Evolutionary conservation across 331 rosid genomes (phyloP), one percentile per base, ranked within the genome.

Genomic region (Pyrus hybrid): DNA sequence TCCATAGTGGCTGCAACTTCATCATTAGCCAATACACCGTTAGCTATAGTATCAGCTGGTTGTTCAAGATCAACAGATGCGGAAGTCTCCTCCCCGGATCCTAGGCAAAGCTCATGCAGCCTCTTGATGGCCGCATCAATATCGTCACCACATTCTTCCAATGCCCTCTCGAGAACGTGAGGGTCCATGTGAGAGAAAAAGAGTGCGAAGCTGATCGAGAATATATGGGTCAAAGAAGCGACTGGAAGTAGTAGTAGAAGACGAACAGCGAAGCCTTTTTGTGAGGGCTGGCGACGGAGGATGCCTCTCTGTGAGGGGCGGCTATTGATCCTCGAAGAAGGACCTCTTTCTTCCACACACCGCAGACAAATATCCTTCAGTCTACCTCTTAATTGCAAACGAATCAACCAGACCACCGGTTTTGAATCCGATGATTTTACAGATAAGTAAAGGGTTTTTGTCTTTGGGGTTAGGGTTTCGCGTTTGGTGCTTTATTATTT

Each of bases 261-360:
- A 83, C 7, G 96, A 88, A 76, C 96, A 91, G 65, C 98, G 98
- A 51, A 88, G 86, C 85, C 94, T 87, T 90, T 94, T 91, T 60
- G 96, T 68, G 4, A 93, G 13, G 43, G 43, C 4, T 37, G 43
- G 43, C 4, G 1, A 37, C 13, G 43, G 43, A 37, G 43, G 43
- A 37, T 37, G 13, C 43, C 43, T 8, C 43, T 2, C 43, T 8
- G 43, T 9, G 32, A 28, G 79, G 3, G 97, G 95, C 11, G 97
- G 87, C 29, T 96, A 90, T 63, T 96, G 88, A 72, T 94, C 98
- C 83, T 94, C 98, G 71, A 91, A 94, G 82, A 94, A 94, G 77
- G 98, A 90, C 91, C 98, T 87, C 91, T 94, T 94, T 88, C 88
- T 91, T 82, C 98, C 96, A 78, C 98, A 90, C 91, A 94, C 97